Conservation (phyloP, 225 moss, liverwort and hornwort genomes). For the Straminergon stramineum region DNA sequence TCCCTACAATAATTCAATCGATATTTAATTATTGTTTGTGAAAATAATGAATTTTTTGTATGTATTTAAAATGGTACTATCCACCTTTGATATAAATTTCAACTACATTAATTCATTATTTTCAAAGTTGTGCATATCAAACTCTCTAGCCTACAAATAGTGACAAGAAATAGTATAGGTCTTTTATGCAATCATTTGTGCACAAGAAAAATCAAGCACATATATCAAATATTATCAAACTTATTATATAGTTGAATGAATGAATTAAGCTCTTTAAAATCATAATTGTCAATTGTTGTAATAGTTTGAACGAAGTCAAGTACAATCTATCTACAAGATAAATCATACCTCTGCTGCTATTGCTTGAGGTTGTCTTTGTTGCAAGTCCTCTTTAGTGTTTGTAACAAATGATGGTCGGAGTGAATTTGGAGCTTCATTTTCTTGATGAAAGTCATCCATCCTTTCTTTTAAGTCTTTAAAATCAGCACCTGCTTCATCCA, state of each 20-base stretch:
- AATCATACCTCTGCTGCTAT: not conserved
- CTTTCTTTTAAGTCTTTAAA: conserved; percentile 22
- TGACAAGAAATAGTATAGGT: not conserved
- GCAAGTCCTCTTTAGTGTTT: not conserved
- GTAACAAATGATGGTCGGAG: not conserved
- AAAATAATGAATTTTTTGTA: not conserved
- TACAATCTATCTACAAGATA: not conserved
- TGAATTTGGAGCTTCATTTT: not conserved
- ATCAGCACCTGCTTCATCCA: conserved; percentile 12
- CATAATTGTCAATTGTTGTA: not conserved
- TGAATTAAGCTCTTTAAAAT: not conserved
- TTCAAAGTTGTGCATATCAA: not conserved
- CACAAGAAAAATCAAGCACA: not conserved
- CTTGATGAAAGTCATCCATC: conserved; percentile 1
- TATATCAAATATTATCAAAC: not conserved
- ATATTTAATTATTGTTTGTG: no score
- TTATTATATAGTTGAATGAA: not conserved
- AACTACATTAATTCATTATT: not conserved
- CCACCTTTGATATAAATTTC: not conserved
- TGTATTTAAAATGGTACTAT: not conserved
- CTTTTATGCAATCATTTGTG: no score
- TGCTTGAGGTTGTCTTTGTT: not conserved
- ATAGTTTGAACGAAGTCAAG: not conserved
- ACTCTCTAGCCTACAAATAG: rapidly evolving
- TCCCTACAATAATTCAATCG: no score